Evolutionary conservation across 768 basidiomycete genomes (phyloP).

Genomic region (Mrakia hoshinonis): DNA sequence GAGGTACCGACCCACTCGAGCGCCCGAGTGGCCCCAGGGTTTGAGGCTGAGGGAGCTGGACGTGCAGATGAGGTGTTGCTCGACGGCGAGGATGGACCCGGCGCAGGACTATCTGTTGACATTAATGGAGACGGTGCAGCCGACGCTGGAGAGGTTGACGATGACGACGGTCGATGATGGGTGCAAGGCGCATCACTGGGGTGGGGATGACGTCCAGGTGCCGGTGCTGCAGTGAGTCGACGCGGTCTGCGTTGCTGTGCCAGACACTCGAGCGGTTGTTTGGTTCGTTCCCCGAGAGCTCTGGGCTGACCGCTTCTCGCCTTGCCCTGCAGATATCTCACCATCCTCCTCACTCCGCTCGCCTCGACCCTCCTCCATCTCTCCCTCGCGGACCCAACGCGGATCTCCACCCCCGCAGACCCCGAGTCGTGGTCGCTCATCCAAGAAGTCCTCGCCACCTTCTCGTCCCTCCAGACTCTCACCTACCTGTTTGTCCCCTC

Average conservation of each 20-base stretch:
- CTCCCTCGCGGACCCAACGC: background rate
- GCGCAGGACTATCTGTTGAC: background rate
- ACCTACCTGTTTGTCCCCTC: background rate
- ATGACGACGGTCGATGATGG: conserved; percentile 8
- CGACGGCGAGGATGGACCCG: background rate
- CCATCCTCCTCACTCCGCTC: background rate
- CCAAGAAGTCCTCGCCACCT: background rate
- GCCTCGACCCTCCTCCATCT: background rate
- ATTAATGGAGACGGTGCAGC: background rate
- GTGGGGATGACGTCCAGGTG: conserved; percentile 3
- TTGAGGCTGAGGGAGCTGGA: background rate
- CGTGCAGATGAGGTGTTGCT: conserved; percentile 2
- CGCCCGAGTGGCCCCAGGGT: background rate
- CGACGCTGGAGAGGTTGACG: background rate
- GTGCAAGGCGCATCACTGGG: background rate
- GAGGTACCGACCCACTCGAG: background rate
- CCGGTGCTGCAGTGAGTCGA: conserved; percentile 7
- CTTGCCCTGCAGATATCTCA: background rate
- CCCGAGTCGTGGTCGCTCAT: background rate
- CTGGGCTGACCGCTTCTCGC: background rate
- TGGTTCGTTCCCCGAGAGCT: no score
- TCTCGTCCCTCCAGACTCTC: background rate
- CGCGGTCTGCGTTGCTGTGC: no score
- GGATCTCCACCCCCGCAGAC: background rate
- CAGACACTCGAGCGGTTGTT: no score